Evolutionary conservation across 2,329 filamentous ascomycete species (phyloP), one percentile per base, ranked within the genome.

Genomic region (Purpureocillium lavendulum): DNA sequence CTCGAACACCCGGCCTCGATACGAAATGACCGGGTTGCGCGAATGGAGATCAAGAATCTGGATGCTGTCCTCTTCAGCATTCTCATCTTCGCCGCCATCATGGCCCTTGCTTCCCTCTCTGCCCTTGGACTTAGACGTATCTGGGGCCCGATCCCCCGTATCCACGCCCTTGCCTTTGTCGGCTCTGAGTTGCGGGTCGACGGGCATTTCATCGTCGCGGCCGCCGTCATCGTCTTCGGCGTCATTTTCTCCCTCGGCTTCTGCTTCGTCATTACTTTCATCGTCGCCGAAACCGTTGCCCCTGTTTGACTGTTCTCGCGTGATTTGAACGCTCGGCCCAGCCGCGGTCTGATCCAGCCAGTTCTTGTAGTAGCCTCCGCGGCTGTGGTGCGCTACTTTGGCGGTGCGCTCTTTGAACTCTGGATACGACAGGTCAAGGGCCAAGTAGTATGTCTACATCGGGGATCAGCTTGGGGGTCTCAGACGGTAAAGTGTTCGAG

Each of bases 21-120:
- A 94, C 16, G 84, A 83, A 43, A 95, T 72, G 21, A 95, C 66
- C 0, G 90, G 90, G 36, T 84, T 82, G 3, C 65, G 54, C 1
- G 82, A 82, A 59, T 94, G 84, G 4, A 96, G 70, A 21, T 87
- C 87, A n/a, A 92, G 69, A 37, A 96, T 81, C 54, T 95, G 87
- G 6, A 95, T 75, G 30, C 74, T 62, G 24, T 64, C 55, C 12
- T 30, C 33, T 10, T 39, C 32, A 16, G 15, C 37, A 34, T 16
- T 43, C 18, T 49, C 46, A 14, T 49, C 38, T 24, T 46, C 41
- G 17, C 28, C 28, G 13, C 31, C 21, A 10, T 29, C 32, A 36
- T 28, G 44, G 30, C 43, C 47, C 8, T 29, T 33, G 17, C 49
- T 45, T 29, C 40, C 41, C 5, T 38, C 42, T 17, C 46, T 50